These are phyloP conservation scores for Pulveroboletus sp. DNA, from an alignment of 1,284 basidiomycete genomes.

Conservation along the genomic window DNA sequence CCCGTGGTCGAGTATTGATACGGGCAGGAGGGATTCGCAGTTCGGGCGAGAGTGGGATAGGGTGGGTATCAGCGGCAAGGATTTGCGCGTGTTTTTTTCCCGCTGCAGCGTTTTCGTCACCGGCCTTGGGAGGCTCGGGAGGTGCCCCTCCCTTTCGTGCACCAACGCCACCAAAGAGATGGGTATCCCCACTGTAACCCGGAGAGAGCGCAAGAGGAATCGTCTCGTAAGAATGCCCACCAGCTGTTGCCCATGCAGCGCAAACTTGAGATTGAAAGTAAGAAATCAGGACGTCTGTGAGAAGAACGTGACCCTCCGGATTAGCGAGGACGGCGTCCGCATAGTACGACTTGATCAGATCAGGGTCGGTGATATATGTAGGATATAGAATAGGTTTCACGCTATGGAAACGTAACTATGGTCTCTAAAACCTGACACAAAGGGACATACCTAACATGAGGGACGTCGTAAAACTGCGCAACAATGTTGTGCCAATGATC, in stretches of 20 bases:
- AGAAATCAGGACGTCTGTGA: constrained; percentile 82
- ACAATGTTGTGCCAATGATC: constrained; percentile 87
- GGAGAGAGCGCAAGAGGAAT: constrained; percentile 47
- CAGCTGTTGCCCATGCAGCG: constrained; percentile 76
- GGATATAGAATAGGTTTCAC: constrained; percentile 82
- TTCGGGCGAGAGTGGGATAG: constrained; percentile 39
- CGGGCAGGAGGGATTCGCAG: constrained; percentile 69
- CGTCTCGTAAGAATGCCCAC: constrained; percentile 64
- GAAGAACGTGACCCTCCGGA: constrained; percentile 75
- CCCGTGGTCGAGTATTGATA: constrained; percentile 71
- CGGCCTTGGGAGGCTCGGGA: constrained; percentile 43
- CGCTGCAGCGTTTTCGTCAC: constrained; percentile 33
- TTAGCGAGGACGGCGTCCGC: constrained; percentile 84
- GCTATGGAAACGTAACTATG: constrained; percentile 40
- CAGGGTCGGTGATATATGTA: constrained; percentile 76
- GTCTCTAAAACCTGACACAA: not conserved
- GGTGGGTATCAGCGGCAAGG: constrained; percentile 22
- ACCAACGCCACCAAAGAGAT: constrained; percentile 74
- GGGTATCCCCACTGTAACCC: constrained; percentile 42
- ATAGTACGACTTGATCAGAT: constrained; percentile 72
- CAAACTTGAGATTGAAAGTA: constrained; percentile 91
- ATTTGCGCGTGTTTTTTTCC: constrained; percentile 28
- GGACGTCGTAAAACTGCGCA: constrained; percentile 94
- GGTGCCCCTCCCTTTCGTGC: constrained; percentile 58
- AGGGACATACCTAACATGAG: constrained; percentile 70